Conservation (phyloP, 768 basidiomycete genomes). For the Mycena albidolilacea region DNA sequence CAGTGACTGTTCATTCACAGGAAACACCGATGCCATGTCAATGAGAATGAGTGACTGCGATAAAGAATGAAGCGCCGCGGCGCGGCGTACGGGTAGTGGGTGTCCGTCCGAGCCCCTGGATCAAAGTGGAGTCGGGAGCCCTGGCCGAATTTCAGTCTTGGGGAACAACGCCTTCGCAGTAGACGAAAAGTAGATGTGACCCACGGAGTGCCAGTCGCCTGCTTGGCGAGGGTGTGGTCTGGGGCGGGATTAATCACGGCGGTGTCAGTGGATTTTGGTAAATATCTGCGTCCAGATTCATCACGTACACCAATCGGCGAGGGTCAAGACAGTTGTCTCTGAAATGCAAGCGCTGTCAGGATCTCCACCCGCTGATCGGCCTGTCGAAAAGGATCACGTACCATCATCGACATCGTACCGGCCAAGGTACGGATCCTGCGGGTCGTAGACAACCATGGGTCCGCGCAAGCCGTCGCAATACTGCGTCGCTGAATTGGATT, state of each 20-base stretch:
- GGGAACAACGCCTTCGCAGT: not conserved
- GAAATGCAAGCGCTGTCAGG: not conserved
- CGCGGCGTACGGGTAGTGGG: conserved; percentile 7
- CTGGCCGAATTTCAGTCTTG: conserved; percentile 10
- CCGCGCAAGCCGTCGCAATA: conserved; percentile 18
- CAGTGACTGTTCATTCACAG: conserved; percentile 8
- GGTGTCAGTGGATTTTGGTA: not conserved
- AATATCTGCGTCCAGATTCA: not conserved
- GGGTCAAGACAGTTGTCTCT: not conserved
- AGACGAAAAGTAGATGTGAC: not conserved
- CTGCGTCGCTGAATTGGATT: conserved; percentile 14
- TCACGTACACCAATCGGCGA: not conserved
- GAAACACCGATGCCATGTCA: not conserved
- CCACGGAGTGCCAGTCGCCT: conserved; percentile 12
- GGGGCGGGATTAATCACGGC: not conserved
- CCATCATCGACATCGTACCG: not conserved
- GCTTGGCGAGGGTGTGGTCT: conserved; percentile 21
- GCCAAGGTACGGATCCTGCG: conserved; percentile 18
- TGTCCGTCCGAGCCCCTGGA: conserved; percentile 29
- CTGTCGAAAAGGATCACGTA: not conserved
- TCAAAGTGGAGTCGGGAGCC: conserved; percentile 28
- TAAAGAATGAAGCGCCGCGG: not conserved
- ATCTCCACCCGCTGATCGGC: conserved; percentile 1
- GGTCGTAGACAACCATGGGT: conserved; percentile 16
- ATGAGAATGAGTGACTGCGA: not conserved